Conservation (phyloP, 306 rosid species). For the Prunus mume region DNA sequence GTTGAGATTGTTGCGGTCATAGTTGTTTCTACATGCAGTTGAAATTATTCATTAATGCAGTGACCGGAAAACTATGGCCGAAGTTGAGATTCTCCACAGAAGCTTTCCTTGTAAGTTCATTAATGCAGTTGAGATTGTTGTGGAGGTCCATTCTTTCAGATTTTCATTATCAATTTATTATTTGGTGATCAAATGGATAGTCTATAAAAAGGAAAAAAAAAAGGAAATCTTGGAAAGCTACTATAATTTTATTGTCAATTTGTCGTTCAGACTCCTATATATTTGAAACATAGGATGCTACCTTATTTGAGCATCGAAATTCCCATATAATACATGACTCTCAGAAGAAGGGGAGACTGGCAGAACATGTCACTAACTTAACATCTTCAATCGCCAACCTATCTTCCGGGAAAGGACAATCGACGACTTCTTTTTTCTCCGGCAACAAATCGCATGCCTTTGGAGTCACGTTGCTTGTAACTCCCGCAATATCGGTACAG, state of each 20-base stretch:
- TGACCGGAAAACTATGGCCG: no score
- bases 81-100: not conserved
- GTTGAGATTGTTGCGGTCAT: not conserved
- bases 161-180: not conserved
- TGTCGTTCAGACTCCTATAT: not conserved
- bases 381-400: constrained; percentile 53
- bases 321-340: not conserved
- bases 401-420: constrained; percentile 49
- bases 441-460: constrained; percentile 48
- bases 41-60: no score
- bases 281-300: not conserved
- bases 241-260: not conserved
- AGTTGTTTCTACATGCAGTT: no score
- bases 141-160: no score
- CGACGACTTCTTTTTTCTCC: constrained; percentile 23
- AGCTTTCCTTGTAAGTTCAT: not conserved
- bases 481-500: constrained; percentile 53
- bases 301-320: not conserved
- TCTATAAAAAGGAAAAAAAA: not conserved
- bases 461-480: constrained; percentile 55
- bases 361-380: constrained; percentile 45
- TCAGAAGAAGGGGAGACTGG: not conserved
- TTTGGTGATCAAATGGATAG: not conserved
- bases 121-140: not conserved
- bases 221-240: not conserved